Conservation (phyloP, 1,139 yeast species). For the Geotrichum cucujoidarum region DNA sequence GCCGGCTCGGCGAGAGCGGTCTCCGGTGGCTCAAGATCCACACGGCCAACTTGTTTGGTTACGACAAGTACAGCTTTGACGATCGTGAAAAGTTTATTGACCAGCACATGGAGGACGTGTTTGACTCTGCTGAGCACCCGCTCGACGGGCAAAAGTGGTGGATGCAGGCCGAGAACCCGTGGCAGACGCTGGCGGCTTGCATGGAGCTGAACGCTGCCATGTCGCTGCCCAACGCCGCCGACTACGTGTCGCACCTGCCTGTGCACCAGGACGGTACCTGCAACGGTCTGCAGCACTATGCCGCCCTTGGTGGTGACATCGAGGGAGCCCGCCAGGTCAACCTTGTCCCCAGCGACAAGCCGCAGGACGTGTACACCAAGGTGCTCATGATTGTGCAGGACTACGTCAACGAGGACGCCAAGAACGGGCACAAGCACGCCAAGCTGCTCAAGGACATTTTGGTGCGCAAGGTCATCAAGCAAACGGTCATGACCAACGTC, state of each 20-base stretch:
- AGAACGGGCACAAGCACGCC: constrained; percentile 51
- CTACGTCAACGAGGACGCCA: constrained; percentile 57
- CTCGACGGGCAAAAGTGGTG: constrained; percentile 63
- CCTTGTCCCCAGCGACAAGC: constrained; percentile 71
- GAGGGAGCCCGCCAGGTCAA: constrained; percentile 95
- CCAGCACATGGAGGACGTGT: constrained; percentile 55
- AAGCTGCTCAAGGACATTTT: constrained; percentile 54
- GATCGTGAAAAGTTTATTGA: constrained; percentile 75
- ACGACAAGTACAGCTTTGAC: constrained; percentile 73
- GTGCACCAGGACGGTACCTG: constrained; percentile 98
- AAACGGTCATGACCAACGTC: constrained; percentile 97
- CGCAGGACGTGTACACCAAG: constrained; percentile 84
- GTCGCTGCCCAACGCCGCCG: constrained; percentile 65
- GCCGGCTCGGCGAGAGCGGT: constrained; percentile 68
- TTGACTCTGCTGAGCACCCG: constrained; percentile 70
- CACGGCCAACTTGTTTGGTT: constrained; percentile 80
- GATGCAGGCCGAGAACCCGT: constrained; percentile 85
- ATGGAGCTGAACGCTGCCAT: constrained; percentile 72
- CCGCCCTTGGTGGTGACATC: constrained; percentile 92
- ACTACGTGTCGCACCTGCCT: constrained; percentile 74
- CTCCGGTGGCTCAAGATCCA: constrained; percentile 87
- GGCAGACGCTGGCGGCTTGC: constrained; percentile 90
- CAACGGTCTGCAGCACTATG: constrained; percentile 95
- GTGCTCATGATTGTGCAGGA: constrained; percentile 68
- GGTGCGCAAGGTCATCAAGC: constrained; percentile 85